Evolutionary conservation across 75 land plant species (phyloP).

Genomic region (Cupressus sempervirens): DNA sequence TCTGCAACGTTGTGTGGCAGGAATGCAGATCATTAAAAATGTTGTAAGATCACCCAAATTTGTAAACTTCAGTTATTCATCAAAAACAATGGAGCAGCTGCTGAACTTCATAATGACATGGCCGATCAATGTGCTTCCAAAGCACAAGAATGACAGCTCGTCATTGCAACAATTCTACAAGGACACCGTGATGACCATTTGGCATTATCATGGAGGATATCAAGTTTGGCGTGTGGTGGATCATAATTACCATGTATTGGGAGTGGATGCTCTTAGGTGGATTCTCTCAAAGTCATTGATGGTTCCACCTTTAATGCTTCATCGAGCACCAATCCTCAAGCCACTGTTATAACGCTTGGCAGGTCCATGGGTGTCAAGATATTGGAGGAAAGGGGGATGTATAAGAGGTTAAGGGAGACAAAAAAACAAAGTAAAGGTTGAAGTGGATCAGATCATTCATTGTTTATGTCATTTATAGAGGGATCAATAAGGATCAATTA

Average conservation of each 20-base stretch:
- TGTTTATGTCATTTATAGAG: too few species aligned
- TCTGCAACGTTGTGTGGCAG: constrained; percentile 32
- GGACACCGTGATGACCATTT: constrained; percentile 51
- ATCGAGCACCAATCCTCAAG: constrained; percentile 75
- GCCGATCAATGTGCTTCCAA: constrained; percentile 36
- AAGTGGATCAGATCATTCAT: background rate
- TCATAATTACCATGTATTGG: constrained; percentile 30
- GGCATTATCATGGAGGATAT: constrained; percentile 77
- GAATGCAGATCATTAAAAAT: constrained; percentile 25
- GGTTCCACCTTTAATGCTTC: constrained; percentile 55
- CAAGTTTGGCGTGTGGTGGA: constrained; percentile 41
- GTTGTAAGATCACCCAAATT: constrained; percentile 23
- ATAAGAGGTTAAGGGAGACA: background rate
- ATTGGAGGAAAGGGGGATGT: background rate
- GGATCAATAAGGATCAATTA: too few species aligned
- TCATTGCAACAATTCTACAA: constrained; percentile 42
- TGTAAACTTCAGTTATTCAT: constrained; percentile 18
- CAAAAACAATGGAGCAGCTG: constrained; percentile 20
- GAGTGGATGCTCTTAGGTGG: too few species aligned
- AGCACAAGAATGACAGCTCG: constrained; percentile 19
- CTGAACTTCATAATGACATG: constrained; percentile 43
- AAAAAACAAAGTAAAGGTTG: too few species aligned
- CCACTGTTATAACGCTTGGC: constrained; percentile 73
- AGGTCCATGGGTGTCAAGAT: constrained; percentile 24
- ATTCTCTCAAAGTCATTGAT: constrained; percentile 53